Percentiles rank a stretch among this genome's conserved stretches.
Evolutionary conservation across 2,329 filamentous ascomycete genomes (phyloP).

Genomic region (Scleromitrula shiraiana): DNA sequence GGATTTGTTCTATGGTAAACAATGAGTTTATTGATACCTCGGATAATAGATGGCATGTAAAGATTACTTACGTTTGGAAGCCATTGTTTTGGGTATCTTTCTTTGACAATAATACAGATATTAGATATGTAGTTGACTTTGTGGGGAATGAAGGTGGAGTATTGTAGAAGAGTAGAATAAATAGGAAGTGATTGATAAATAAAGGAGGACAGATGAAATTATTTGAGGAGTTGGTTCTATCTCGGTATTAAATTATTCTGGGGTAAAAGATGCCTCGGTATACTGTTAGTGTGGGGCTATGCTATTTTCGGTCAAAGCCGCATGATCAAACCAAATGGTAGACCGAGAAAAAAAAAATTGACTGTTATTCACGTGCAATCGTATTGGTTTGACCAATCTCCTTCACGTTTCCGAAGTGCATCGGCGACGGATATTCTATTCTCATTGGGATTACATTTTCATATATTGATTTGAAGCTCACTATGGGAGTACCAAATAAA

Average conservation of each 20-base stretch:
- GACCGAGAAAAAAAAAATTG: too few relatives aligned
- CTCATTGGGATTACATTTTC: too few relatives aligned
- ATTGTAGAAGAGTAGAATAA: slow-evolving; percentile 1
- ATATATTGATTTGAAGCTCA: too few relatives aligned
- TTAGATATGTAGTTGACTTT: neutral
- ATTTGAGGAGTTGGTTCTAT: slow-evolving; percentile 4
- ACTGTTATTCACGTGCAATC: too few relatives aligned
- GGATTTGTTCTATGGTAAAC: slow-evolving; percentile 63
- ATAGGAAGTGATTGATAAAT: slow-evolving; percentile 3
- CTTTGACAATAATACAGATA: neutral
- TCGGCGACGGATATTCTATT: too few relatives aligned
- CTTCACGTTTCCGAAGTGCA: neutral
- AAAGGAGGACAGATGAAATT: neutral
- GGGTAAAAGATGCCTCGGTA: slow-evolving; percentile 28
- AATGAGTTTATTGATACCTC: slow-evolving; percentile 6
- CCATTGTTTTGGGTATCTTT: slow-evolving; percentile 45
- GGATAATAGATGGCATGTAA: slow-evolving; percentile 20
- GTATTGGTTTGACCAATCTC: too few relatives aligned
- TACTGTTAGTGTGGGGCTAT: slow-evolving; percentile 1
- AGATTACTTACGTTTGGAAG: slow-evolving; percentile 65
- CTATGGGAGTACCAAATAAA: too few relatives aligned
- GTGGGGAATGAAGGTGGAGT: neutral
- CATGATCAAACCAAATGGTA: neutral
- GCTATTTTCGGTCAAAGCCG: neutral
- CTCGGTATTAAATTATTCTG: slow-evolving; percentile 16